Base-by-base conservation (phyloP, 495 filamentous ascomycete species). In the Xylaria cubensis region DNA sequence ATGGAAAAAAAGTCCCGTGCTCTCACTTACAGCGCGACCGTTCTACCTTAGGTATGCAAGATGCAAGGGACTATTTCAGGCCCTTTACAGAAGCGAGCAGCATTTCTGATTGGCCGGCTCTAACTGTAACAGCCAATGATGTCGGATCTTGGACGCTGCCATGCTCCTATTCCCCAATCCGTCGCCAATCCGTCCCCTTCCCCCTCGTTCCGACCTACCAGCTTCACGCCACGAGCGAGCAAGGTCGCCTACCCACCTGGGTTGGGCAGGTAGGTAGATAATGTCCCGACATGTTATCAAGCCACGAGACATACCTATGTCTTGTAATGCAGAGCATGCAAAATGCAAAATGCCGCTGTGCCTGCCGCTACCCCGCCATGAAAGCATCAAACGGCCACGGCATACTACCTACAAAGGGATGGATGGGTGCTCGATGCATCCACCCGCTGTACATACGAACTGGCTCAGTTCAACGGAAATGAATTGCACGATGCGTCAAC, bases 41-140 rank as follows among this genome's bases (percentile, higher is more conserved):
- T 34, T 29, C 41, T 39, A 36, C 42, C 44, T 26, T 34, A n/a
- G 42, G 53, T 36, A 41, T 58, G 55, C 53, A 39, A 53, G 44
- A 55, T 72, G 70, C 70, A 67, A 72, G 70, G 70, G 70, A 66
- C 70, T 72, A 66, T 58, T 72, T 72, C 62, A 66, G 50, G 51
- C 36, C 69, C 59, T 59, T 50, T 72, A 67, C 70, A 66, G 70
- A 67, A 72, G 70, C 70, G 63, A 72, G 63, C 63, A 41, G 26
- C 63, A n/a, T 8, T 19, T 13, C 13, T 61, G 39, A 72, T 72
- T 72, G 70, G 70, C 29, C 29, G 24, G 56, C 51, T 19, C 19
- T 12, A 12, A 0, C 46, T 24, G 1, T 51, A 39, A 51, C 26
- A 13, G 41, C 63, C 70, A 72, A 72, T 66, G 53, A 65, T 24